Conservation (phyloP, 2,329 filamentous ascomycete species). For the Cercospora berteroae region DNA sequence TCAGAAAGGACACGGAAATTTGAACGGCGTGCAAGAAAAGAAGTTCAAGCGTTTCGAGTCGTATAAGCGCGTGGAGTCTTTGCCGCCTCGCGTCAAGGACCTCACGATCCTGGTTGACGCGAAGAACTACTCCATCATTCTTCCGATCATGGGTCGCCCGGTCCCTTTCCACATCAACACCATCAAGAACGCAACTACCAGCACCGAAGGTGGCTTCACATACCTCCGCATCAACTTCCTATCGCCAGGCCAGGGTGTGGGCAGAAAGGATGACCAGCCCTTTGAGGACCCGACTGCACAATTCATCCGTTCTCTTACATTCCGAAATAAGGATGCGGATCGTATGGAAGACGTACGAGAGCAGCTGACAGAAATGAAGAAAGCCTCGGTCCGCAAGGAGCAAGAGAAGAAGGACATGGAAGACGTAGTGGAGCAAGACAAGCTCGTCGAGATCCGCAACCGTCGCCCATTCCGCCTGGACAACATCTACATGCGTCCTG, state of each 20-base stretch:
- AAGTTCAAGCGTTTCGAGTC: conserved; percentile 99
- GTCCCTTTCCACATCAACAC: conserved; percentile 98
- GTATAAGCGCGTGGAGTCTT: conserved; percentile 95
- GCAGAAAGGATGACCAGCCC: conserved; percentile 92
- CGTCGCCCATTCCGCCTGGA: conserved; percentile 86
- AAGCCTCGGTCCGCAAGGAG: conserved; percentile 84
- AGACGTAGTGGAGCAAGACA: conserved; percentile 98
- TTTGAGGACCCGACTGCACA: conserved; percentile 96
- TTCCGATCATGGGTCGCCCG: conserved; percentile 95
- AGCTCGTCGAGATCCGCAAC: conserved; percentile 90
- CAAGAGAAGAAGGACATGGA: conserved; percentile 99
- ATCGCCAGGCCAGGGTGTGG: conserved; percentile 94
- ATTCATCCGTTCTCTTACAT: conserved; percentile 92
- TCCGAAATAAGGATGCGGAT: conserved; percentile 84
- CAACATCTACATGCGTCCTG: conserved; percentile 92
- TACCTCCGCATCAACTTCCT: conserved; percentile 97
- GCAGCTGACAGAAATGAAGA: conserved; percentile 95
- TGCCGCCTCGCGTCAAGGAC: conserved; percentile 78
- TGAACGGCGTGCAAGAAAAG: conserved; percentile 91
- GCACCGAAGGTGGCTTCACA: conserved; percentile 89
- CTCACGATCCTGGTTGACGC: conserved; percentile 85
- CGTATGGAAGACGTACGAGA: conserved; percentile 87
- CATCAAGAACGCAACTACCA: conserved; percentile 98
- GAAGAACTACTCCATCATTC: conserved; percentile 84
- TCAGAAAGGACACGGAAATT: conserved; percentile 75